Percentiles rank a stretch among this genome's conserved stretches.
These are phyloP conservation scores for Lasiosphaeria hispida DNA, from an alignment of 495 filamentous ascomycete genomes.

Conservation along the genomic window DNA sequence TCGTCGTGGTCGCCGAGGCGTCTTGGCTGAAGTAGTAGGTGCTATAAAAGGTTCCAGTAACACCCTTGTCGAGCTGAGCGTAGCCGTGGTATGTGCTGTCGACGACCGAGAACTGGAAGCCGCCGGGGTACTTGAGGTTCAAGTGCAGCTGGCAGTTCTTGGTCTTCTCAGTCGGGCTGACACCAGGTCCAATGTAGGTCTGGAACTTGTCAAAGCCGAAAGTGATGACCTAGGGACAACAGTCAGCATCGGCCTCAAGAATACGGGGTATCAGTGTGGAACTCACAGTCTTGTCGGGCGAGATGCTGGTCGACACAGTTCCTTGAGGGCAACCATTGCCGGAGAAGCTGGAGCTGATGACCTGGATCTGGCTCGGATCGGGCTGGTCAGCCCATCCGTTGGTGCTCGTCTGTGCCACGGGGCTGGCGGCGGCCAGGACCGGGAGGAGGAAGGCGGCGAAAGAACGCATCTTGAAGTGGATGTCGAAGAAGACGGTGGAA, in stretches of 20 bases:
- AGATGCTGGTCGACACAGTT: conserved; percentile 48
- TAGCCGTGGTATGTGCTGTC: conserved; percentile 58
- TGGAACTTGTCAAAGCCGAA: conserved; percentile 58
- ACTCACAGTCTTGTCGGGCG: conserved; percentile 49
- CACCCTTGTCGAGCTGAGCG: conserved; percentile 50
- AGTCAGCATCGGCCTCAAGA: neutral
- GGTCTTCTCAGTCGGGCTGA: conserved; percentile 35
- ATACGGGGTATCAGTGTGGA: neutral
- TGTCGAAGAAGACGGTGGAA: conserved; percentile 2
- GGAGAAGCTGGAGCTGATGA: conserved; percentile 57
- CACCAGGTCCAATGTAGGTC: conserved; percentile 54
- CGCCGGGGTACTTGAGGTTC: conserved; percentile 51
- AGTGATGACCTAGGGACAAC: conserved; percentile 47
- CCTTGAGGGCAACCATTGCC: conserved; percentile 58
- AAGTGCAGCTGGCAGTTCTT: conserved; percentile 63
- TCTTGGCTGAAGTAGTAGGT: conserved; percentile 59
- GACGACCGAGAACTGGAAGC: conserved; percentile 58
- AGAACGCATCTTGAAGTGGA: conserved; percentile 42
- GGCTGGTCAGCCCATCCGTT: conserved; percentile 37
- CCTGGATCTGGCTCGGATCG: conserved; percentile 43
- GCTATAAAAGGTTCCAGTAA: conserved; percentile 55
- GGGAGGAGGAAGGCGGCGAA: conserved; percentile 44
- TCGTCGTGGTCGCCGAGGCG: conserved; percentile 47
- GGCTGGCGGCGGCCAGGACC: conserved; percentile 45
- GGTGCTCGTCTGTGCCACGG: conserved; percentile 29